phyloP scores from a whole-genome alignment of 768 basidiomycete species.

The Dendrothele bispora region DNA sequence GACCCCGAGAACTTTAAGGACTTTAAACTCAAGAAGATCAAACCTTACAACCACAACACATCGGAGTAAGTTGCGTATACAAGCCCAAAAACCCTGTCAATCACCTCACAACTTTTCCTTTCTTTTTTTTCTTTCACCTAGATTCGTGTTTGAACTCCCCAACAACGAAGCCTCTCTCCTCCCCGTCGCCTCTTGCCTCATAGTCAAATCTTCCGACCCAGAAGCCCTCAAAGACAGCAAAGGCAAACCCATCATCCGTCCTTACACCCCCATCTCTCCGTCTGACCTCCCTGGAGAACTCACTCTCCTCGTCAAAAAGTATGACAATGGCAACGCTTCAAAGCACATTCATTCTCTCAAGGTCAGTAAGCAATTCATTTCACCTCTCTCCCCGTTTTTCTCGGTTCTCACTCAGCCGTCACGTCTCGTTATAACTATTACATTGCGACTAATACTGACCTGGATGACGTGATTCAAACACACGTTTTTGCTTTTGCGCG shows the following conservation, averaged over 20 bases:
- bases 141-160: constrained; percentile 81
- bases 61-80: constrained; percentile 50
- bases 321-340: constrained; percentile 80
- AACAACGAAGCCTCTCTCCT: constrained; percentile 76
- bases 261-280: constrained; percentile 91
- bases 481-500: constrained; percentile 1
- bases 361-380: constrained; percentile 25
- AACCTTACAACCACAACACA: constrained; percentile 95
- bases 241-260: constrained; percentile 85
- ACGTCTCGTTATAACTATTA: no score
- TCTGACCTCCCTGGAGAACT: constrained; percentile 76
- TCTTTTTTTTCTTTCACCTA: constrained; percentile 21
- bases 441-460: no score
- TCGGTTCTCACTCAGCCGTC: not conserved
- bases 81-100: no score
- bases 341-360: constrained; percentile 80
- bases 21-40: constrained; percentile 78
- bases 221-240: constrained; percentile 67
- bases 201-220: constrained; percentile 73
- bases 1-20: constrained; percentile 75
- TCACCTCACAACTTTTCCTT: not conserved
- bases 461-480: no score
- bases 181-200: constrained; percentile 75
- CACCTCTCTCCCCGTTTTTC: not conserved
- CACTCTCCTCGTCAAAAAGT: constrained; percentile 81